Conservation (phyloP, 495 filamentous ascomycete genomes). For the Aspergillus nanangensis region DNA sequence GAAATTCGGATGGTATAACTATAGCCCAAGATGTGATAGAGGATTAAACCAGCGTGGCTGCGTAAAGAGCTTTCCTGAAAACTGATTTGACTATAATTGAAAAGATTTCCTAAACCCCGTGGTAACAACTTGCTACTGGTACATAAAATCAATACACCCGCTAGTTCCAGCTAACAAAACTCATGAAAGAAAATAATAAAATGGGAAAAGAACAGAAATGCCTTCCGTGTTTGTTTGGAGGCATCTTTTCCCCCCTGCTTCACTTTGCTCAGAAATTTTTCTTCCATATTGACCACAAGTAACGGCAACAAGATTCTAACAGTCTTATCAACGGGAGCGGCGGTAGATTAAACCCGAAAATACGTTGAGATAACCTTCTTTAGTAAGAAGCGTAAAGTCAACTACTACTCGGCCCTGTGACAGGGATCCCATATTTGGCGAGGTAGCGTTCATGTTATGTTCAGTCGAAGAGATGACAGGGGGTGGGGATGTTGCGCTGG, state of each 20-base stretch:
- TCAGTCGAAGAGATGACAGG: constrained; percentile 28
- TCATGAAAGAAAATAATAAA: not conserved
- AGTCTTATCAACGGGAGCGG: constrained; percentile 22
- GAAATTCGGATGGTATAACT: too few species aligned
- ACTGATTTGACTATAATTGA: too few species aligned
- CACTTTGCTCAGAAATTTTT: too few species aligned
- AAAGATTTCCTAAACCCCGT: not conserved
- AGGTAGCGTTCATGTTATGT: constrained; percentile 22
- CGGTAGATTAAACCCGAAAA: constrained; percentile 41
- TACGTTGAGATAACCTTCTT: constrained; percentile 43
- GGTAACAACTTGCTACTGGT: not conserved
- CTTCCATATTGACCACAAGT: too few species aligned
- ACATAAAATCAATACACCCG: not conserved
- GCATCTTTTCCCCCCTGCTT: too few species aligned
- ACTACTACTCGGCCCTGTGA: constrained; percentile 34
- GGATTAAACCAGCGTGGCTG: too few species aligned
- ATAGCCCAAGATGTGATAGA: too few species aligned
- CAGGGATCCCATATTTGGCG: constrained; percentile 24
- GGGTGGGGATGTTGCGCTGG: constrained; percentile 30
- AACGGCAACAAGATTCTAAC: not conserved
- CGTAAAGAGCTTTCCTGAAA: too few species aligned
- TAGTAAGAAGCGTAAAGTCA: constrained; percentile 41
- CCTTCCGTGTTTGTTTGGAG: too few species aligned
- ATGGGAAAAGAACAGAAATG: not conserved
- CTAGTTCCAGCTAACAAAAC: not conserved